A percentile compares a stretch with the other conserved stretches of the same genome.
Conservation (phyloP, 495 filamentous ascomycete species). For the Xylaria castorea region DNA sequence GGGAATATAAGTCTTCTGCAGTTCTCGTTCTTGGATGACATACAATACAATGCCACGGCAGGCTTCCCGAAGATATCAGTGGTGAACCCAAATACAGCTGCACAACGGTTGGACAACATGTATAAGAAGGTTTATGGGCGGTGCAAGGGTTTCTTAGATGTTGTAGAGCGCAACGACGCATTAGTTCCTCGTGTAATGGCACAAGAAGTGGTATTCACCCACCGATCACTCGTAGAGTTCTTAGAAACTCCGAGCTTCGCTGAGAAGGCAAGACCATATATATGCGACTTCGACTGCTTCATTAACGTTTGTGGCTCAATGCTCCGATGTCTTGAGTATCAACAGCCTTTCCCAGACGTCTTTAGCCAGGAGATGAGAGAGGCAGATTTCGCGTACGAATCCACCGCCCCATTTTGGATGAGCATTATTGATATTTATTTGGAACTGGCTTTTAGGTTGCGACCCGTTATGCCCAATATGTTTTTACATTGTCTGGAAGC, state of each 20-base stretch:
- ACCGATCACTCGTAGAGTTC: slow-evolving; percentile 1
- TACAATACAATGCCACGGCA: slow-evolving; percentile 14
- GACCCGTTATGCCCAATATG: neutral
- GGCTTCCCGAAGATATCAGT: slow-evolving; percentile 4
- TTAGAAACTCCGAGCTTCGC: neutral
- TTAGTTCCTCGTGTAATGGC: neutral
- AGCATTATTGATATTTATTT: neutral
- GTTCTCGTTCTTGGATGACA: slow-evolving; percentile 33
- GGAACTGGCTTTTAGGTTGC: neutral
- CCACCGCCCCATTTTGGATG: neutral
- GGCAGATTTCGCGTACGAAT: neutral
- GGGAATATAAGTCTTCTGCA: slow-evolving; percentile 15
- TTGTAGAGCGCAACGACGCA: neutral
- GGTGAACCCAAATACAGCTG: neutral
- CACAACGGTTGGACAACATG: neutral
- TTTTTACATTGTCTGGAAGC: neutral
- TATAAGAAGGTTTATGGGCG: slow-evolving; percentile 31
- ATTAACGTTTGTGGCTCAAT: neutral
- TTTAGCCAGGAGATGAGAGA: neutral
- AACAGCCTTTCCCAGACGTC: neutral
- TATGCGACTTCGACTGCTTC: neutral
- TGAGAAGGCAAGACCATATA: neutral
- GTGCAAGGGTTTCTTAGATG: slow-evolving; percentile 33
- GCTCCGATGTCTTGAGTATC: neutral
- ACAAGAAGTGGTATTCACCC: neutral